Percentiles rank a stretch among this genome's conserved stretches.
phyloP scores from a whole-genome alignment of 2,329 filamentous ascomycete genomes.

The Lecanicillium sp. region DNA sequence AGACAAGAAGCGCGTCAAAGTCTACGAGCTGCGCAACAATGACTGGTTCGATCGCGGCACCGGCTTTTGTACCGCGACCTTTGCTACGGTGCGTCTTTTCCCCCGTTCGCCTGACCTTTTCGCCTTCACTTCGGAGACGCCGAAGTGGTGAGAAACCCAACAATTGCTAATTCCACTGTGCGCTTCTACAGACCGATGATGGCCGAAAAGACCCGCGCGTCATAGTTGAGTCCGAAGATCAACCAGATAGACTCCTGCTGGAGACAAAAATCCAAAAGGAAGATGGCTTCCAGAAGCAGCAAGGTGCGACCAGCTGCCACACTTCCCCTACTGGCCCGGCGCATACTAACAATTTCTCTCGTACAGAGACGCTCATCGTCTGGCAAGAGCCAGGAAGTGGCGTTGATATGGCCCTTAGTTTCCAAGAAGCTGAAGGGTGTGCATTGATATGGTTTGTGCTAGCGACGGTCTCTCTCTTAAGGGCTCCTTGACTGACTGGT shows the following conservation, averaged over 20 bases:
- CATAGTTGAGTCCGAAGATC: slow-evolving; percentile 87
- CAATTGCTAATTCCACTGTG: slow-evolving; percentile 19
- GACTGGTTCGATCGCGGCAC: slow-evolving; percentile 99
- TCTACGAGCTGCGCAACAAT: slow-evolving; percentile 96
- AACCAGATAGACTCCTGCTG: slow-evolving; percentile 73
- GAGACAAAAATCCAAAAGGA: slow-evolving; percentile 89
- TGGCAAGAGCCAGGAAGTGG: slow-evolving; percentile 85
- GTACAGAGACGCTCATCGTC: slow-evolving; percentile 86
- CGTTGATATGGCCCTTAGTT: slow-evolving; percentile 95
- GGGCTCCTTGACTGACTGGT: slow-evolving; percentile 13
- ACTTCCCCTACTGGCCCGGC: slow-evolving; percentile 9
- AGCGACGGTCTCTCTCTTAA: background rate
- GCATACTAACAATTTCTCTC: slow-evolving; percentile 19
- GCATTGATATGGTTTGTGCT: slow-evolving; percentile 72
- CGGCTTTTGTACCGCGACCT: slow-evolving; percentile 81
- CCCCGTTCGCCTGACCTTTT: slow-evolving; percentile 6
- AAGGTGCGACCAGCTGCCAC: slow-evolving; percentile 52
- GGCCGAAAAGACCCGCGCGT: slow-evolving; percentile 77
- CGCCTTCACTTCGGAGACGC: background rate
- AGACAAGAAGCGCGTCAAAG: slow-evolving; percentile 81
- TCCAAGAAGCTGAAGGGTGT: slow-evolving; percentile 95
- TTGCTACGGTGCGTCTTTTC: slow-evolving; percentile 55
- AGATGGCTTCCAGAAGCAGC: slow-evolving; percentile 96
- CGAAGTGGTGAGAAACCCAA: slow-evolving; percentile 7
- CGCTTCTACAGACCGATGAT: slow-evolving; percentile 39